Conservation (phyloP, 2,329 filamentous ascomycete genomes). For the Microthyrium microscopicum region DNA sequence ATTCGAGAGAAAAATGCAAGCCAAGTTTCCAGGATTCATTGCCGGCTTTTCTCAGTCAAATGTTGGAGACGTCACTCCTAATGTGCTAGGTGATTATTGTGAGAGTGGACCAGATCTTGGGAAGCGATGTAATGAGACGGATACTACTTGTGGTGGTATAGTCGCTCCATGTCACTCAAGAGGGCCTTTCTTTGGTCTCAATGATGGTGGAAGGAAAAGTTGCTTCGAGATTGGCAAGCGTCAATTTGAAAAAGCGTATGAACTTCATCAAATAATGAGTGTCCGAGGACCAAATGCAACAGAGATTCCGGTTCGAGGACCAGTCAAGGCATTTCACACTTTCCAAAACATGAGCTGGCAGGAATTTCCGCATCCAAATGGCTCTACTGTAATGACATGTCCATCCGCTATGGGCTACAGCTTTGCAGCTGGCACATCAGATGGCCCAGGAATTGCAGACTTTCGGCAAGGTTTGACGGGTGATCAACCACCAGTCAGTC, state of each 20-base stretch:
- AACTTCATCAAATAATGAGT: constrained; percentile 18
- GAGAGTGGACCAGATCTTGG: constrained; percentile 63
- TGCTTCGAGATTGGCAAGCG: constrained; percentile 61
- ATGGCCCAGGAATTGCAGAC: constrained; percentile 81
- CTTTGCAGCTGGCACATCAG: constrained; percentile 83
- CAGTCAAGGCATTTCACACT: constrained; percentile 68
- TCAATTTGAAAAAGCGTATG: constrained; percentile 47
- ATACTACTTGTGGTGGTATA: constrained; percentile 67
- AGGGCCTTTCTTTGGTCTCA: constrained; percentile 49
- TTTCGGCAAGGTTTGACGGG: constrained; percentile 77
- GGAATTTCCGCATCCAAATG: constrained; percentile 57
- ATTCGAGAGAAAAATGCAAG: constrained; percentile 51
- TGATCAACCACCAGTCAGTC: constrained; percentile 54
- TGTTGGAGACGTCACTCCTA: constrained; percentile 81
- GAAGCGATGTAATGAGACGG: constrained; percentile 54
- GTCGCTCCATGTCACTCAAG: constrained; percentile 57
- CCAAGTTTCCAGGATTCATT: constrained; percentile 53
- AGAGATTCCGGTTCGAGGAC: constrained; percentile 38
- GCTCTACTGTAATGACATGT: constrained; percentile 55
- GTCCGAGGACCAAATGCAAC: constrained; percentile 13
- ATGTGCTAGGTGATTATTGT: constrained; percentile 74
- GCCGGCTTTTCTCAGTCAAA: constrained; percentile 87
- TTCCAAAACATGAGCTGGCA: constrained; percentile 70
- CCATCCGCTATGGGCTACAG: constrained; percentile 80
- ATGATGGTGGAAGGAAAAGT: constrained; percentile 50